These are phyloP conservation scores for Neurospora terricola DNA, from an alignment of 495 filamentous ascomycete genomes.

Conservation along the genomic window DNA sequence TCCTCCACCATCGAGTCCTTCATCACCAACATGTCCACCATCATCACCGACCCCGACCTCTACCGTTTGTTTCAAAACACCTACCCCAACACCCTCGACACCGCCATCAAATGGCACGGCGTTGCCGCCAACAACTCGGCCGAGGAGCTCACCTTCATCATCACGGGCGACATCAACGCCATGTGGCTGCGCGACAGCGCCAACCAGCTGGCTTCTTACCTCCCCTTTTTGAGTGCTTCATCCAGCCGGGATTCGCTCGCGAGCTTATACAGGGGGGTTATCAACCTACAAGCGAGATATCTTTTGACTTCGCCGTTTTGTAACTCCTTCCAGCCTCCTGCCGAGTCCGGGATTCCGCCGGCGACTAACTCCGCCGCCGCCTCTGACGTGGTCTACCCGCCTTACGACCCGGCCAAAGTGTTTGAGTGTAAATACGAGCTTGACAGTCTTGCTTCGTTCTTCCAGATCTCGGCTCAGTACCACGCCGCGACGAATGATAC, in stretches of 20 bases:
- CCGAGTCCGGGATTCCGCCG: slow-evolving; percentile 37
- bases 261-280: slow-evolving; percentile 50
- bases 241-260: slow-evolving; percentile 39
- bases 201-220: slow-evolving; percentile 58
- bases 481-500: slow-evolving; percentile 48
- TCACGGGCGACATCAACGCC: slow-evolving; percentile 60
- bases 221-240: slow-evolving; percentile 41
- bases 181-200: slow-evolving; percentile 65
- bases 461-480: slow-evolving; percentile 49
- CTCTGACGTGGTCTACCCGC: slow-evolving; percentile 15
- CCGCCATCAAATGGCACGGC: slow-evolving; percentile 55
- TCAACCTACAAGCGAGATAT: slow-evolving; percentile 57
- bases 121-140: slow-evolving; percentile 32
- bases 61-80: slow-evolving; percentile 54
- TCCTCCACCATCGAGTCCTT: slow-evolving; percentile 43
- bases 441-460: slow-evolving; percentile 56
- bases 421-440: slow-evolving; percentile 56
- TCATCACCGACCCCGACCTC: slow-evolving; percentile 55
- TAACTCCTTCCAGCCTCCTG: slow-evolving; percentile 55
- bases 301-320: slow-evolving; percentile 50
- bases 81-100: slow-evolving; percentile 60
- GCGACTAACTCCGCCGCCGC: slow-evolving; percentile 20
- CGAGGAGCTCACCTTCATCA: slow-evolving; percentile 39
- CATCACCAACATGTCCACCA: slow-evolving; percentile 34
- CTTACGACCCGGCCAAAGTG: slow-evolving; percentile 14